Conservation (phyloP, 2,329 filamentous ascomycete species). For the Hypoxylon sp. region DNA sequence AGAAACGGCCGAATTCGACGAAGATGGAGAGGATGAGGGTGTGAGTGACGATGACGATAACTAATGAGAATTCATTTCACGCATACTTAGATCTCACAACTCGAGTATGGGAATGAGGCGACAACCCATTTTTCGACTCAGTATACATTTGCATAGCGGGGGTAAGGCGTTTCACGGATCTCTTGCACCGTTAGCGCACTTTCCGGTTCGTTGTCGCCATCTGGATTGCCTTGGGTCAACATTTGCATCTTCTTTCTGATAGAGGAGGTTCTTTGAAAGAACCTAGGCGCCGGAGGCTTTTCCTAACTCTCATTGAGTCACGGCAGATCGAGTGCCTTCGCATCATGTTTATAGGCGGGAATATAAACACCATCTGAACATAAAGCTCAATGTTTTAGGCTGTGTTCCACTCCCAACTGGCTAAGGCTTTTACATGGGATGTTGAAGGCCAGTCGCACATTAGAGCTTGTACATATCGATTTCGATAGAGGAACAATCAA, state of each 20-base stretch:
- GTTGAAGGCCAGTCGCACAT: neutral
- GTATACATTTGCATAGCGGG: conserved; percentile 55
- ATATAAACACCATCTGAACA: conserved; percentile 2
- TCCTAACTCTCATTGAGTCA: conserved; percentile 8
- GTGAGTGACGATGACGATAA: conserved; percentile 68
- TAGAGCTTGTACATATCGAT: conserved; percentile 13
- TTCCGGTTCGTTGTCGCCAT: conserved; percentile 30
- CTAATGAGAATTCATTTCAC: conserved; percentile 44
- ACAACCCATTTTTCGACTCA: conserved; percentile 26
- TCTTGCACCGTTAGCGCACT: conserved; percentile 34
- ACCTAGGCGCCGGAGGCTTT: conserved; percentile 11
- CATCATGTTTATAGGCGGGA: conserved; percentile 25
- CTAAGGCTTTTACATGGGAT: neutral
- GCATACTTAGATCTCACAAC: conserved; percentile 15
- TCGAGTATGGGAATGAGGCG: conserved; percentile 10
- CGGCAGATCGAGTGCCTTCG: conserved; percentile 11
- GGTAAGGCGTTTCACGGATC: conserved; percentile 51
- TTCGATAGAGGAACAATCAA: neutral
- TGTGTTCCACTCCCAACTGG: neutral
- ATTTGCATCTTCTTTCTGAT: conserved; percentile 39
- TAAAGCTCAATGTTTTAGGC: neutral
- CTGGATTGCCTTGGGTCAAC: conserved; percentile 27
- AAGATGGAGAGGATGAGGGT: conserved; percentile 69
- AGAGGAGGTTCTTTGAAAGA: conserved; percentile 25
- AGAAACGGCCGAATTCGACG: conserved; percentile 72